Evolutionary conservation across 1,139 yeast genomes (phyloP).

Genomic region (Lizanozyma gosingica): DNA sequence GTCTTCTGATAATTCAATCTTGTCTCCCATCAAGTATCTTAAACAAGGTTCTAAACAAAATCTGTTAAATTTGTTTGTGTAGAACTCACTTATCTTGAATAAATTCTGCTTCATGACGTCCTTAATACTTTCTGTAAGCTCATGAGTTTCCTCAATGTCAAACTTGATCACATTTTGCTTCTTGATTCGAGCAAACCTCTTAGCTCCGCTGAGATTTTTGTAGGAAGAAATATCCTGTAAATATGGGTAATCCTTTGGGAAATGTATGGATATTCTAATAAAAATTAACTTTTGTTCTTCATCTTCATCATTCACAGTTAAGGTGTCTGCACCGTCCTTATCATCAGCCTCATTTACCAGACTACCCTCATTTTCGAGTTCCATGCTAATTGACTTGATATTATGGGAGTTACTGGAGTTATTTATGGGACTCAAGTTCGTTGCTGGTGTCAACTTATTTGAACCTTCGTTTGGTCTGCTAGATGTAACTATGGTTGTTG

Average conservation of each 20-base stretch:
- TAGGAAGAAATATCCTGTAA: constrained; percentile 35
- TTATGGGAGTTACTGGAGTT: not conserved
- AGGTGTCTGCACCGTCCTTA: constrained; percentile 3
- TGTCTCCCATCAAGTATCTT: constrained; percentile 75
- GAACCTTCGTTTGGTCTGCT: not conserved
- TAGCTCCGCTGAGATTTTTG: constrained; percentile 8
- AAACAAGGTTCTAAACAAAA: constrained; percentile 80
- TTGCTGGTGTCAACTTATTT: not conserved
- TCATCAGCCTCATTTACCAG: constrained; percentile 1
- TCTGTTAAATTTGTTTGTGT: constrained; percentile 43
- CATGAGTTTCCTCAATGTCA: constrained; percentile 70
- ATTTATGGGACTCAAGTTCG: not conserved
- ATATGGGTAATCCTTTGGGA: constrained; percentile 67
- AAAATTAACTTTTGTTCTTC: constrained; percentile 53
- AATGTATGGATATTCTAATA: constrained; percentile 55
- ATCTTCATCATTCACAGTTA: constrained; percentile 4
- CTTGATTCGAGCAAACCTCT: constrained; percentile 15
- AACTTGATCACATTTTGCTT: constrained; percentile 31
- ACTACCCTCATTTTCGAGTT: not conserved
- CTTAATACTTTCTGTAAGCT: constrained; percentile 39
- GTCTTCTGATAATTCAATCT: constrained; percentile 42
- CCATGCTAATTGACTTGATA: not conserved
- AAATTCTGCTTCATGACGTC: constrained; percentile 44
- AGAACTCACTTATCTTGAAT: constrained; percentile 46
- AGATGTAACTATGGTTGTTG: not conserved